Conservation (phyloP, 1,284 basidiomycete species). For the Trichosporon sp. region DNA sequence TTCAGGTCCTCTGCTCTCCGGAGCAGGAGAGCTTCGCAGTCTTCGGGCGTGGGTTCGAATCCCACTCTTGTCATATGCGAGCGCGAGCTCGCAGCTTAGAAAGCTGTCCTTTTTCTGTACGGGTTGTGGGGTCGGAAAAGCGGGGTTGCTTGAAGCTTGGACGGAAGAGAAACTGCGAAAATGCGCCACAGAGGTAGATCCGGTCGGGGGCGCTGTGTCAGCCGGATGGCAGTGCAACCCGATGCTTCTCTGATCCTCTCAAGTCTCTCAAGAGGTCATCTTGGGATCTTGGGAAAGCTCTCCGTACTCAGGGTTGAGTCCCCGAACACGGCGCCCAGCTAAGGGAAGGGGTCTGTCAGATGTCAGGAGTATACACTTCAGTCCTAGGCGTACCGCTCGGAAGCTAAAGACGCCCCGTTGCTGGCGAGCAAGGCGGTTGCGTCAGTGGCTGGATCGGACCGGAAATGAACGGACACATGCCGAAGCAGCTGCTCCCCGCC, state of each 20-base stretch:
- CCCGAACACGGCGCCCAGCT: too few species aligned
- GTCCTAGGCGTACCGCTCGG: neutral
- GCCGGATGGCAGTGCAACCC: too few species aligned
- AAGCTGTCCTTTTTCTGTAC: neutral
- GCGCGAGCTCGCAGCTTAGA: neutral
- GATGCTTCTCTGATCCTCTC: too few species aligned
- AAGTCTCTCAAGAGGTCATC: too few species aligned
- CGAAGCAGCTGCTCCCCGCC: neutral
- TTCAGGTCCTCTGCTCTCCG: conserved; percentile 7
- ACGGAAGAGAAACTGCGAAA: too few species aligned
- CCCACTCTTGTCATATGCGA: conserved; percentile 28
- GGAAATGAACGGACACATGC: neutral
- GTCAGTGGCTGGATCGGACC: neutral
- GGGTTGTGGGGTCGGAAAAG: neutral
- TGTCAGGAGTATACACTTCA: neutral
- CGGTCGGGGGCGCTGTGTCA: too few species aligned
- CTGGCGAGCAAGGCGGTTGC: neutral
- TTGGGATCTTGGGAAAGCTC: too few species aligned
- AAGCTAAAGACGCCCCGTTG: neutral
- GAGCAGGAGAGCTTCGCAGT: conserved; percentile 13
- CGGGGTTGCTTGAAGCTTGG: too few species aligned
- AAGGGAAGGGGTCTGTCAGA: too few species aligned
- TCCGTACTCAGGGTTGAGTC: too few species aligned
- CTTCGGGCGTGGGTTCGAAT: conserved; percentile 48
- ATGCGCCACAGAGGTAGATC: too few species aligned